Conservation (phyloP, 768 basidiomycete genomes). For the Jaapia argillacea region DNA sequence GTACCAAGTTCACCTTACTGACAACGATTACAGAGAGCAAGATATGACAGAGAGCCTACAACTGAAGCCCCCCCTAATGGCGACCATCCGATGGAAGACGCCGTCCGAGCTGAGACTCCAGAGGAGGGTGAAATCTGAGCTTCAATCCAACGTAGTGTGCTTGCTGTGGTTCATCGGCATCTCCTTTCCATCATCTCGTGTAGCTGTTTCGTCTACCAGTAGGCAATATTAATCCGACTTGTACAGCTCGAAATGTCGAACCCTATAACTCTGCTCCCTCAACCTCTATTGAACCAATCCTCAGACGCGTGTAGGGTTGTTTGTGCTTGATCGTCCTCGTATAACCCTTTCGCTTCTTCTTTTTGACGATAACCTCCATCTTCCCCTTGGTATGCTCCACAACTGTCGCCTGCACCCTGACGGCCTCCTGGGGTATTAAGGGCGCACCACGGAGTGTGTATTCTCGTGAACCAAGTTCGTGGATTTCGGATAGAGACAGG, state of each 20-base stretch:
- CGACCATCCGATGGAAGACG: conserved; percentile 16
- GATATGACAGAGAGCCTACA: conserved; percentile 30
- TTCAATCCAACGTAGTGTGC: neutral
- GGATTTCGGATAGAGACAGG: conserved; percentile 73
- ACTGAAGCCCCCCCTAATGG: too few species aligned
- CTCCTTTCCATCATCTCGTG: too few species aligned
- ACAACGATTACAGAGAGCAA: conserved; percentile 9
- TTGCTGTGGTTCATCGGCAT: conserved; percentile 2
- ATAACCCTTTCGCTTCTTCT: conserved; percentile 98
- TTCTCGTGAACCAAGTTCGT: conserved; percentile 93
- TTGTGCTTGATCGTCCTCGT: conserved; percentile 90
- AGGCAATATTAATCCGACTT: too few species aligned
- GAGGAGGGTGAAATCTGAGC: conserved; percentile 81
- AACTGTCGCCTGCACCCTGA: conserved; percentile 83
- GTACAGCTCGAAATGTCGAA: neutral
- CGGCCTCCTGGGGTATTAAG: conserved; percentile 48
- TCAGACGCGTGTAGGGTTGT: conserved; percentile 89
- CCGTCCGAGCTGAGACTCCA: conserved; percentile 58
- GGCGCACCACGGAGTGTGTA: conserved; percentile 83
- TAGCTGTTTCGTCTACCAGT: too few species aligned
- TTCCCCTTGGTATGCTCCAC: conserved; percentile 94
- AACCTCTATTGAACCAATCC: conserved; percentile 75
- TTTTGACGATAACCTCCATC: conserved; percentile 90
- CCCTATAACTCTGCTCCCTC: neutral
- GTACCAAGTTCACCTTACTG: conserved; percentile 1